Conservation (phyloP, 2,329 filamentous ascomycete species). For the Teratosphaeria nubilosa region DNA sequence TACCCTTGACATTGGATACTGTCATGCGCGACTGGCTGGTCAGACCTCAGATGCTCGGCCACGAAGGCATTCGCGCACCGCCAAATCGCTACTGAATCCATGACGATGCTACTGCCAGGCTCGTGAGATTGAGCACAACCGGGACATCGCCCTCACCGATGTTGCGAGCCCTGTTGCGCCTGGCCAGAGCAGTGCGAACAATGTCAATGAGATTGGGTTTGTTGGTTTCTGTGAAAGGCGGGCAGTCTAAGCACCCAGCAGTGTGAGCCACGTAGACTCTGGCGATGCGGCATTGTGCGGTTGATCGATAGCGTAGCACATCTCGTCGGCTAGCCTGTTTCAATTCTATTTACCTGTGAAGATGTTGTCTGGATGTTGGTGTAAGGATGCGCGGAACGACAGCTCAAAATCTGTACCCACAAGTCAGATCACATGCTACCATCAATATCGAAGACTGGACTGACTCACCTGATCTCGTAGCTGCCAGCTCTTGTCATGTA, state of each 20-base stretch:
- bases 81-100: background rate
- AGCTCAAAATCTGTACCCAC: background rate
- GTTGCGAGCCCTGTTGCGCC: background rate
- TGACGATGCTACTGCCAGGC: background rate
- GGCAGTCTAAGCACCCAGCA: background rate
- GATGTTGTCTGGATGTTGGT: background rate
- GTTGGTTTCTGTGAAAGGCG: background rate
- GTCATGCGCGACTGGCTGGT: background rate
- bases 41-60: background rate
- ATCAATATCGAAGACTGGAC: background rate
- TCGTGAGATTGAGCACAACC: background rate
- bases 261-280: background rate
- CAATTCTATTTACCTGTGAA: background rate
- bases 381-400: background rate
- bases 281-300: background rate
- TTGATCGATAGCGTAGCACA: background rate
- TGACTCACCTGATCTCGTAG: constrained; percentile 62
- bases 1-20: background rate
- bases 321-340: background rate
- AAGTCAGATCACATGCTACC: background rate
- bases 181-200: background rate
- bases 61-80: background rate
- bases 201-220: background rate
- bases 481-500: constrained; percentile 98
- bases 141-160: background rate